A percentile compares a stretch with the other conserved stretches of the same genome.
Evolutionary conservation across 2,329 filamentous ascomycete species (phyloP).

Genomic region (Xylaria sp.): DNA sequence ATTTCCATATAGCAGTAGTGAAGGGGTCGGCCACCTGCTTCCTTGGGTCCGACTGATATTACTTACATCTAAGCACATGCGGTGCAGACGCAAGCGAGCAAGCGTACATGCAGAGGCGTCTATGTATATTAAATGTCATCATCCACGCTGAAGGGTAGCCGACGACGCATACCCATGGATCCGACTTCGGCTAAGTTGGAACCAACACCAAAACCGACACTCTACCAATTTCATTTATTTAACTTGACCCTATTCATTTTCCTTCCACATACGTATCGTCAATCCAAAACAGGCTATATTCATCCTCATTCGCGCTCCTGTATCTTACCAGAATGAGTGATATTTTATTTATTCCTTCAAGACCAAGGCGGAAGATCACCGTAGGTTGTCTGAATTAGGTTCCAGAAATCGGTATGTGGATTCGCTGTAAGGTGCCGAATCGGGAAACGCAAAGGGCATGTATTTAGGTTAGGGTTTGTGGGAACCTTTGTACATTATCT

Average conservation of each 20-base stretch:
- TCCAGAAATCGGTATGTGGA: slow-evolving; percentile 26
- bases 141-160: slow-evolving; percentile 1
- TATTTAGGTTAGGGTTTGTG: slow-evolving; percentile 12
- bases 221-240: not conserved
- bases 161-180: not conserved
- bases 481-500: not conserved
- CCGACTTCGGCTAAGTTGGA: slow-evolving; percentile 12
- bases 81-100: not conserved
- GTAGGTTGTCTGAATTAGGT: slow-evolving; percentile 15
- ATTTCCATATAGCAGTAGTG: slow-evolving; percentile 1
- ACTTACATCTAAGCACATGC: slow-evolving; percentile 7
- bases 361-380: slow-evolving; percentile 18
- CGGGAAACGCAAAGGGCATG: slow-evolving; percentile 15
- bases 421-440: slow-evolving; percentile 32
- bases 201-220: not conserved
- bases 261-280: not conserved
- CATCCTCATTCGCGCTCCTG: not conserved
- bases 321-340: not conserved
- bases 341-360: not conserved
- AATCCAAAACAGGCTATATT: slow-evolving; percentile 29
- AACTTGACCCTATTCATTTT: not conserved
- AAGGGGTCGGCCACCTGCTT: slow-evolving; percentile 9
- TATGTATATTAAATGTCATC: slow-evolving; percentile 12
- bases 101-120: slow-evolving; percentile 1
- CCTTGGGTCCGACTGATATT: slow-evolving; percentile 2